A percentile compares a stretch with the other conserved stretches of the same genome.
These are phyloP conservation scores for Fusarium kyushuense DNA, from an alignment of 2,329 filamentous ascomycete genomes.

Conservation along the genomic window DNA sequence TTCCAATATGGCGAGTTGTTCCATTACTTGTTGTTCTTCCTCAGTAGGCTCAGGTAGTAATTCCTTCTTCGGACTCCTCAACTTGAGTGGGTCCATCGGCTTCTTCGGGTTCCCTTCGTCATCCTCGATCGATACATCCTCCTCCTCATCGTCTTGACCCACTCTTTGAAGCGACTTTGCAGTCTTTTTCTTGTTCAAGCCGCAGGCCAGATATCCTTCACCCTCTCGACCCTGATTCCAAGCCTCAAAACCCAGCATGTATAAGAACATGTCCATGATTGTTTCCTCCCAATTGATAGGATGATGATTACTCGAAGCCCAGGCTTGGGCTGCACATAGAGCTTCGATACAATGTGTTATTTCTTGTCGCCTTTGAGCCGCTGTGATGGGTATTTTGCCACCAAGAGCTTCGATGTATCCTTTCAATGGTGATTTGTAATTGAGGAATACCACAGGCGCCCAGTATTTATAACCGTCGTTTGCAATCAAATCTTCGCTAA, in stretches of 20 bases:
- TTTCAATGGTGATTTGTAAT: fast-evolving
- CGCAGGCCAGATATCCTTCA: not conserved
- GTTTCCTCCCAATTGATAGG: not conserved
- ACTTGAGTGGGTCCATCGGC: not conserved
- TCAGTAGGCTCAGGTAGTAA: fast-evolving
- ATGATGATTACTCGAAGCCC: fast-evolving
- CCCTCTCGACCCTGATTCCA: slow-evolving; percentile 17
- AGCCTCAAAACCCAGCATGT: not conserved
- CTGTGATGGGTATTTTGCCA: fast-evolving
- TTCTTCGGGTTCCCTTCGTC: fast-evolving
- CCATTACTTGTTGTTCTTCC: not conserved
- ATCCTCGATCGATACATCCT: fast-evolving
- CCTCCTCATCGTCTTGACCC: fast-evolving
- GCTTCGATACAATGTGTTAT: not conserved
- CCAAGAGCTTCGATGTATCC: not conserved
- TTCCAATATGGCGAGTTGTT: not conserved
- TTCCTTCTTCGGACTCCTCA: slow-evolving; percentile 9
- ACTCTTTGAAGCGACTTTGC: not conserved
- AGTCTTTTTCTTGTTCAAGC: slow-evolving; percentile 4
- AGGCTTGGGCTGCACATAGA: not conserved
- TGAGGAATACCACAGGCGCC: not conserved
- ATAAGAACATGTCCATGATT: not conserved
- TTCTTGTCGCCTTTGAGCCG: not conserved
- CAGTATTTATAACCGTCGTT: not conserved
- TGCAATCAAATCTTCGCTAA: not conserved